phyloP scores from a whole-genome alignment of 257 asterid genomes.

The Lycium barbarum region DNA sequence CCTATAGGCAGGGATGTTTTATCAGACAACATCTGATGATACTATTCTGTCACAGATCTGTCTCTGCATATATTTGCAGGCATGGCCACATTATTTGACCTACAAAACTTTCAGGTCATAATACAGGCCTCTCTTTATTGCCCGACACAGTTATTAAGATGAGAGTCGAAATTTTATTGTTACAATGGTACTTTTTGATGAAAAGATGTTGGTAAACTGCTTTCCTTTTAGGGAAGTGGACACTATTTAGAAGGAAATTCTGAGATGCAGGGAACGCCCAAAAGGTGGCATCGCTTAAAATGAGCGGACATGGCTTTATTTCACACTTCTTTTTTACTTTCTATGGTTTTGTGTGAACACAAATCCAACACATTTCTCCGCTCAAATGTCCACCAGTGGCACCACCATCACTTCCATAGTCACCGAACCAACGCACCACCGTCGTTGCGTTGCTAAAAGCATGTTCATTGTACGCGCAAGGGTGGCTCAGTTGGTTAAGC shows the following conservation, averaged over 20 bases:
- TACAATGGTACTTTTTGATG: neutral
- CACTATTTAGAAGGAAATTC: constrained; percentile 1
- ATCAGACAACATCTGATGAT: constrained; percentile 6
- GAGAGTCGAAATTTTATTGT: neutral
- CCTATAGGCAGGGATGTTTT: neutral
- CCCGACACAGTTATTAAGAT: neutral
- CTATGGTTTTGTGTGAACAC: neutral
- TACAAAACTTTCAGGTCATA: neutral
- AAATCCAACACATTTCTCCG: neutral
- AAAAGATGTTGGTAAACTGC: neutral
- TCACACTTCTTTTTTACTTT: neutral
- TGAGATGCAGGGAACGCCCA: neutral
- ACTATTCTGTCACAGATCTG: constrained; percentile 15
- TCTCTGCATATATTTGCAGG: neutral
- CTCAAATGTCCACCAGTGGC: constrained; percentile 4
- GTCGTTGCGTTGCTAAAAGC: neutral
- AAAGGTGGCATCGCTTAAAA: neutral
- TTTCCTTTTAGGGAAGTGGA: neutral
- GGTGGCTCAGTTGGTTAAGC: no score
- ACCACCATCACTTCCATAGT: constrained; percentile 2
- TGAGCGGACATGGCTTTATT: neutral
- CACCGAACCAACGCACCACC: constrained; percentile 3
- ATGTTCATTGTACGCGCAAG: neutral
- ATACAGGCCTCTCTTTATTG: constrained; percentile 6
- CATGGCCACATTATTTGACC: neutral